Evolutionary conservation across 306 rosid genomes (phyloP).

Genomic region (Medicago ruthenica): DNA sequence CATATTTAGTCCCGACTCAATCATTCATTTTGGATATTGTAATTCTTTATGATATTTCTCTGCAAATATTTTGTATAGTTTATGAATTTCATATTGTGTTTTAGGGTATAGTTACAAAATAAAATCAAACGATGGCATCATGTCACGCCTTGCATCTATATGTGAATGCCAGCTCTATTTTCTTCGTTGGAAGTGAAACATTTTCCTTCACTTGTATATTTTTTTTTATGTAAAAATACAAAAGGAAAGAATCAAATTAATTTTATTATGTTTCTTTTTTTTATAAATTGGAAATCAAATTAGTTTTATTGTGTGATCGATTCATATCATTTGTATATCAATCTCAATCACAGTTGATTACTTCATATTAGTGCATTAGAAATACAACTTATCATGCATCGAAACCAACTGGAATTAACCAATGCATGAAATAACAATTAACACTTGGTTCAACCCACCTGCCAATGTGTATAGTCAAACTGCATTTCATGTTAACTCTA

Average conservation of each 20-base stretch:
- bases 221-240: not conserved
- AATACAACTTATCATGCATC: not conserved
- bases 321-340: not conserved
- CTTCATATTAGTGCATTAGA: not conserved
- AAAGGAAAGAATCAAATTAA: not conserved
- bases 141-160: not conserved
- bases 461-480: constrained; percentile 1
- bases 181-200: not conserved
- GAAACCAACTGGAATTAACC: constrained; percentile 24
- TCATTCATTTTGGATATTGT: not conserved
- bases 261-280: not conserved
- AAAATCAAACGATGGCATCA: not conserved
- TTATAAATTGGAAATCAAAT: not conserved
- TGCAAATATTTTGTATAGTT: too few relatives aligned
- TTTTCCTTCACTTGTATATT: not conserved
- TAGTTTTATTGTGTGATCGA: not conserved
- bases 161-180: not conserved
- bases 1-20: not conserved
- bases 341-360: too few relatives aligned
- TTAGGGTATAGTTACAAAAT: not conserved
- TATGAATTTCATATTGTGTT: too few relatives aligned
- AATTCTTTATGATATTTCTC: not conserved
- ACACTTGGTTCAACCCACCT: constrained; percentile 35
- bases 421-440: constrained; percentile 38
- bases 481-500: not conserved